Evolutionary conservation across 2,329 filamentous ascomycete genomes (phyloP), one percentile per base, ranked within the genome.

Genomic region (Arthrobotrys megalospora): DNA sequence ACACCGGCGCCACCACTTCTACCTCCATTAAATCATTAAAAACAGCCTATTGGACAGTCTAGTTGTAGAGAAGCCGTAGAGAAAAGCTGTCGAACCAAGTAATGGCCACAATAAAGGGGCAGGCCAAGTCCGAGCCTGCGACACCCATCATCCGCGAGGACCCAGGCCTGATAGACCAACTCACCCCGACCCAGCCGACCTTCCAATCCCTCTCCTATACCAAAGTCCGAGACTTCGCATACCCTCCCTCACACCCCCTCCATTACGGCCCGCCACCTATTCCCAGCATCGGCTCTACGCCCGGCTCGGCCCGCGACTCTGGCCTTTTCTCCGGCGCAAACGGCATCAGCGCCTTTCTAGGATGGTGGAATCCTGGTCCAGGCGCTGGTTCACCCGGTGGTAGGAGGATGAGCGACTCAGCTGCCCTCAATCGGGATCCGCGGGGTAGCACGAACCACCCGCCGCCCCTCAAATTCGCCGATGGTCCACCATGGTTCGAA

Each of bases 191-290:
- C 47, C 75, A 78, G 38, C 62, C 67, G 16, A 47, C 67, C 38
- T 78, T 78, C 47, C 75, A 78, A 75, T 97, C 91, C 83, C 89
- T 97, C 16, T 85, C 92, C 6, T 97, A 97, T 84, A 91, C 94
- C n/a, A 87, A 93, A 52, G 94, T 99, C 80, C 92, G 96, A 82
- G 96, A 99, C 87, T 99, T 98, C 85, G 96, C 96, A 81, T 99
- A 98, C 84, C 90, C 93, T 36, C 84, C 89, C 28, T 88, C 88
- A 69, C 93, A 98, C 84, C 94, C 93, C 50, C 88, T 97, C 84
- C 96, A 98, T 86, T 97, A 97, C 87, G 96, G 96, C 0, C 92
- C 95, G n/a, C 91, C 93, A 14, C 91, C 91, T 43, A 91, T 94
- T 81, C 87, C 64, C 5, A 79, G 76, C 48, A 66, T 73, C 41